Percentiles rank a stretch among this genome's conserved stretches.
Evolutionary conservation across 2,329 filamentous ascomycete genomes (phyloP).

Genomic region (Fusarium avenaceum): DNA sequence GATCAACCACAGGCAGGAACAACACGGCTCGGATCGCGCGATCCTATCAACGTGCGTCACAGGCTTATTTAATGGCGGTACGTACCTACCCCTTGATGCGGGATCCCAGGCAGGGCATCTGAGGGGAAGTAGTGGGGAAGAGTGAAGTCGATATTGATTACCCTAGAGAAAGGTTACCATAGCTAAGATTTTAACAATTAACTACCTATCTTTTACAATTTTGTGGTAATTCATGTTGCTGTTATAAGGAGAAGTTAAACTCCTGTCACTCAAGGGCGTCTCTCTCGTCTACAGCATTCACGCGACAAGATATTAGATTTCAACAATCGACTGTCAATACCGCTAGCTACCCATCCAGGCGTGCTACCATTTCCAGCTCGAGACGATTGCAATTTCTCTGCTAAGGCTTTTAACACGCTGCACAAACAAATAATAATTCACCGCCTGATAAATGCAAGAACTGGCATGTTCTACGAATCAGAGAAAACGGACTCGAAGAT

Average conservation of each 20-base stretch:
- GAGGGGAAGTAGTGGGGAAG: slow-evolving; percentile 5
- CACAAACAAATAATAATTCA: slow-evolving; percentile 7
- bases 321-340: no score
- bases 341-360: no score
- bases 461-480: slow-evolving; percentile 2
- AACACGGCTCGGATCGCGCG: slow-evolving; percentile 33
- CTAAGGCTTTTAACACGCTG: neutral
- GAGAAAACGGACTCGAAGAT: no score
- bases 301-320: no score
- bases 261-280: no score
- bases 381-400: no score
- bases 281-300: no score
- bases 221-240: neutral
- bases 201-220: neutral
- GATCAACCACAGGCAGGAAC: slow-evolving; percentile 27
- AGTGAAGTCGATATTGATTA: neutral
- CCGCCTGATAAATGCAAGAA: neutral
- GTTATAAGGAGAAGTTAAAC: no score
- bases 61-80: slow-evolving; percentile 22
- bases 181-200: neutral
- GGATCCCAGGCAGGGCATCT: slow-evolving; percentile 1
- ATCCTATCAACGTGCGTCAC: slow-evolving; percentile 41
- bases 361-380: no score
- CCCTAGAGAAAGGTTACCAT: neutral
- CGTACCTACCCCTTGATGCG: slow-evolving; percentile 32